Percentiles rank a stretch among this genome's conserved stretches.
phyloP scores from a whole-genome alignment of 2,329 filamentous ascomycete genomes.

The Fusarium denticulatum region DNA sequence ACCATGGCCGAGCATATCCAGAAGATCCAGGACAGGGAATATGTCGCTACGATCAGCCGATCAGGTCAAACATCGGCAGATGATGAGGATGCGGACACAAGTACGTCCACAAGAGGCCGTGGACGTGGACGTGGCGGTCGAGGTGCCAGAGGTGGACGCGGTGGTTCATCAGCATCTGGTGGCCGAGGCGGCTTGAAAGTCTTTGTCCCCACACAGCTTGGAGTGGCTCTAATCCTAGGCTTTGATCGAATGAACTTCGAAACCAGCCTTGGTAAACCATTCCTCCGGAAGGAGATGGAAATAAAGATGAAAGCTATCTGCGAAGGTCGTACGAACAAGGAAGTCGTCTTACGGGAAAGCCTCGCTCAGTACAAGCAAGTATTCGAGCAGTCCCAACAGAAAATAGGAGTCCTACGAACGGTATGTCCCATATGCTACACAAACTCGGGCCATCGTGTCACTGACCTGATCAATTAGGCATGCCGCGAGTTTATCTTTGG shows the following conservation, averaged over 20 bases:
- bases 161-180: slow-evolving; percentile 55
- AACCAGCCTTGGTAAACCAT: slow-evolving; percentile 92
- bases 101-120: slow-evolving; percentile 55
- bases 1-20: slow-evolving; percentile 99
- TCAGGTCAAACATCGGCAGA: slow-evolving; percentile 49
- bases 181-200: slow-evolving; percentile 72
- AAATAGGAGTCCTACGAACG: slow-evolving; percentile 72
- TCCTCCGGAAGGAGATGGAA: slow-evolving; percentile 98
- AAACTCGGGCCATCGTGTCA: not conserved
- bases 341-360: slow-evolving; percentile 82
- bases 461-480: slow-evolving; percentile 44
- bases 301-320: slow-evolving; percentile 96
- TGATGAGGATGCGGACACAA: slow-evolving; percentile 52
- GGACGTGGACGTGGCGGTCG: slow-evolving; percentile 60
- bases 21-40: slow-evolving; percentile 91
- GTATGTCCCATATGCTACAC: slow-evolving; percentile 56
- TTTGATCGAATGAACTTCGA: slow-evolving; percentile 96
- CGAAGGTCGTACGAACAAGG: slow-evolving; percentile 80
- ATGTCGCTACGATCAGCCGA: slow-evolving; percentile 74
- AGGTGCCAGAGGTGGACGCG: slow-evolving; percentile 50
- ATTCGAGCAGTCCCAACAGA: slow-evolving; percentile 82
- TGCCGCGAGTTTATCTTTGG: slow-evolving; percentile 52
- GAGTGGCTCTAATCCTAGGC: slow-evolving; percentile 90
- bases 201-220: slow-evolving; percentile 91
- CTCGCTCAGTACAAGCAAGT: slow-evolving; percentile 87